Evolutionary conservation across 1,284 basidiomycete genomes (phyloP).

Genomic region (Trichosporon sp.): DNA sequence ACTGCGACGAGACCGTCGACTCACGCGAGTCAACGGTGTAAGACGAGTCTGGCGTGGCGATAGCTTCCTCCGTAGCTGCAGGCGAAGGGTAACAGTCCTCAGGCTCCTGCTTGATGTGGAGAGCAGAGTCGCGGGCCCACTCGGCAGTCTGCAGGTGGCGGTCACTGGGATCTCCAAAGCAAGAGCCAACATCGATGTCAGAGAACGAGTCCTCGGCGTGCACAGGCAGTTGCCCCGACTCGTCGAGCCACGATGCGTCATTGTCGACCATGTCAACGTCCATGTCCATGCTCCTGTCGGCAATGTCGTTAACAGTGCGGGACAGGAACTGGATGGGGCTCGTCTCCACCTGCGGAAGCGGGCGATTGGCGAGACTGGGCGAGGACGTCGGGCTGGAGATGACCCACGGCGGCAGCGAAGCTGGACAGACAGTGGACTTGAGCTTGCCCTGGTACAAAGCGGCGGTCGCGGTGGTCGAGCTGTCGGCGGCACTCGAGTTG

Average conservation of each 20-base stretch:
- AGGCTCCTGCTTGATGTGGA: conserved; percentile 37
- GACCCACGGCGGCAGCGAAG: conserved; percentile 31
- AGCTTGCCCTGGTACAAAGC: conserved; percentile 24
- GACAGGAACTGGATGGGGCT: conserved; percentile 33
- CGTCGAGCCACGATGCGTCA: conserved; percentile 33
- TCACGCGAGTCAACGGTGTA: conserved; percentile 12
- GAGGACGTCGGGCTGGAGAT: conserved; percentile 36
- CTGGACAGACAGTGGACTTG: conserved; percentile 24
- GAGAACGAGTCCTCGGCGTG: conserved; percentile 41
- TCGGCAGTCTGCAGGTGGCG: conserved; percentile 36
- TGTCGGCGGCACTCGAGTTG: conserved; percentile 24
- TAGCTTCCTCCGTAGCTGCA: conserved; percentile 14
- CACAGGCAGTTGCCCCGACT: conserved; percentile 38
- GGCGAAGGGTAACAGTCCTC: conserved; percentile 41
- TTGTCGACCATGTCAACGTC: conserved; percentile 29
- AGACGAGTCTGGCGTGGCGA: not conserved
- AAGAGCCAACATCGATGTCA: conserved; percentile 33
- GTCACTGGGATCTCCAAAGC: conserved; percentile 37
- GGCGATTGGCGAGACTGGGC: conserved; percentile 22
- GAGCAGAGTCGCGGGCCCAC: conserved; percentile 34
- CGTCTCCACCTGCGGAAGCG: conserved; percentile 19
- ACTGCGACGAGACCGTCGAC: conserved; percentile 13
- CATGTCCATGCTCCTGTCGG: conserved; percentile 21
- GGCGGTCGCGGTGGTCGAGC: conserved; percentile 22
- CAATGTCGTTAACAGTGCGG: conserved; percentile 18